phyloP scores from a whole-genome alignment of 2,329 filamentous ascomycete genomes.

The Chrysoporthe puriensis region DNA sequence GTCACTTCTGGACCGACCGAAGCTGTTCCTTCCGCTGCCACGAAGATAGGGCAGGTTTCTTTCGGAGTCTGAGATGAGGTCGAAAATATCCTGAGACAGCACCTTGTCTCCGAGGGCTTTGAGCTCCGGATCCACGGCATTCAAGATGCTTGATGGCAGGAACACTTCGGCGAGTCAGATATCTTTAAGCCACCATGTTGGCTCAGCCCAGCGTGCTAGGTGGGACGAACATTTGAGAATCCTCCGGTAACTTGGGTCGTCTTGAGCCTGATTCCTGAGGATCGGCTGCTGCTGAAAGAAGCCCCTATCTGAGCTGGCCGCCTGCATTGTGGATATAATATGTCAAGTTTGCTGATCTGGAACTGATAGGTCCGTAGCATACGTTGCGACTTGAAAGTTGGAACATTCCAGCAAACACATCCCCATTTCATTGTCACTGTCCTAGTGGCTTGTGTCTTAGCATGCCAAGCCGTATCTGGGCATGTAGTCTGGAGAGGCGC shows the following conservation, averaged over 20 bases:
- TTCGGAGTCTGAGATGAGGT: conserved; percentile 66
- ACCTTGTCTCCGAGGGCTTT: conserved; percentile 55
- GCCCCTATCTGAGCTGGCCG: conserved; percentile 51
- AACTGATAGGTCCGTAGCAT: background rate
- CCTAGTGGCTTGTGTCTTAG: too few species aligned
- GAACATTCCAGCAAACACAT: background rate
- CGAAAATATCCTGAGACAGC: conserved; percentile 57
- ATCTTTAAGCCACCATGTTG: background rate
- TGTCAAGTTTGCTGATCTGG: too few species aligned
- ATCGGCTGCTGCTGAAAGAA: conserved; percentile 60
- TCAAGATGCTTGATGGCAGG: conserved; percentile 46
- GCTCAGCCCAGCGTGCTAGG: conserved; percentile 1
- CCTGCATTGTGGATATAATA: conserved; percentile 41
- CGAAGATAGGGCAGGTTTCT: conserved; percentile 63
- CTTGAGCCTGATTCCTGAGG: conserved; percentile 59
- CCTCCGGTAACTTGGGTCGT: conserved; percentile 57
- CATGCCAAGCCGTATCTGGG: background rate
- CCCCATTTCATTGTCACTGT: background rate
- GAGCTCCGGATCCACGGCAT: conserved; percentile 48
- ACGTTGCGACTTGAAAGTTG: background rate
- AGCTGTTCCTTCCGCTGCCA: conserved; percentile 61
- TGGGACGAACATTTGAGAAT: conserved; percentile 50
- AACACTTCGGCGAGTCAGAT: conserved; percentile 47
- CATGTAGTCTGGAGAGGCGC: background rate
- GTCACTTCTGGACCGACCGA: conserved; percentile 62